These are phyloP conservation scores for Candida verbasci DNA, from an alignment of 805 yeast genomes.

Conservation along the genomic window DNA sequence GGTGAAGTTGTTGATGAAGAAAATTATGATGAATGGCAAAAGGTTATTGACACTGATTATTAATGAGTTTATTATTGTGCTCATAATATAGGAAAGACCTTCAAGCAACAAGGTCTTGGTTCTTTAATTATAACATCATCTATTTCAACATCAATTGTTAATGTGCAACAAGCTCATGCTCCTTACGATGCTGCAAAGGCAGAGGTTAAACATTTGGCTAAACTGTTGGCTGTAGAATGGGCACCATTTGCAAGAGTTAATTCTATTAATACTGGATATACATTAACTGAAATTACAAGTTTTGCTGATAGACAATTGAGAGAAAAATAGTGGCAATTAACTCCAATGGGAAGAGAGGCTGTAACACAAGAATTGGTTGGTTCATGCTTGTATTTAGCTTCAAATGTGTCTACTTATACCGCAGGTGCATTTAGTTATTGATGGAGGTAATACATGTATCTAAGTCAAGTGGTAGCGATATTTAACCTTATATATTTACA, in stretches of 20 bases:
- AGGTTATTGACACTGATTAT: slow-evolving; percentile 68
- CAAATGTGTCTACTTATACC: slow-evolving; percentile 73
- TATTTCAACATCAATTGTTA: slow-evolving; percentile 84
- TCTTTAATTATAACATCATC: slow-evolving; percentile 82
- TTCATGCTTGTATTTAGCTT: slow-evolving; percentile 72
- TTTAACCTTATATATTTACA: no score
- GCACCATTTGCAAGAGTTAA: slow-evolving; percentile 80
- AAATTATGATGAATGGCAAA: slow-evolving; percentile 58
- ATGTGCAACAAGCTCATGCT: slow-evolving; percentile 74
- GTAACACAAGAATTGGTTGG: slow-evolving; percentile 48
- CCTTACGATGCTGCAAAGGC: no score
- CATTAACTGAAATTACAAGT: slow-evolving; percentile 37
- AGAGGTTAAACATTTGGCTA: slow-evolving; percentile 68
- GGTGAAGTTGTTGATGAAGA: slow-evolving; percentile 36
- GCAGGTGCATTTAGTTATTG: slow-evolving; percentile 69
- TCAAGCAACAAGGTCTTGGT: slow-evolving; percentile 72
- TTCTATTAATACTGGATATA: slow-evolving; percentile 39
- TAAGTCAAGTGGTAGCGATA: no score
- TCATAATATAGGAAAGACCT: slow-evolving; percentile 65
- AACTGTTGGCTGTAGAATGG: slow-evolving; percentile 83
- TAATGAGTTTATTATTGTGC: slow-evolving; percentile 80
- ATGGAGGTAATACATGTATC: slow-evolving; percentile 29
- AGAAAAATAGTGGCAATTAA: slow-evolving; percentile 33
- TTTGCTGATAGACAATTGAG: slow-evolving; percentile 31
- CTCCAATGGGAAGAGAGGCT: slow-evolving; percentile 36